phyloP scores from a whole-genome alignment of 495 filamentous ascomycete genomes.

The Penicillium angulare region DNA sequence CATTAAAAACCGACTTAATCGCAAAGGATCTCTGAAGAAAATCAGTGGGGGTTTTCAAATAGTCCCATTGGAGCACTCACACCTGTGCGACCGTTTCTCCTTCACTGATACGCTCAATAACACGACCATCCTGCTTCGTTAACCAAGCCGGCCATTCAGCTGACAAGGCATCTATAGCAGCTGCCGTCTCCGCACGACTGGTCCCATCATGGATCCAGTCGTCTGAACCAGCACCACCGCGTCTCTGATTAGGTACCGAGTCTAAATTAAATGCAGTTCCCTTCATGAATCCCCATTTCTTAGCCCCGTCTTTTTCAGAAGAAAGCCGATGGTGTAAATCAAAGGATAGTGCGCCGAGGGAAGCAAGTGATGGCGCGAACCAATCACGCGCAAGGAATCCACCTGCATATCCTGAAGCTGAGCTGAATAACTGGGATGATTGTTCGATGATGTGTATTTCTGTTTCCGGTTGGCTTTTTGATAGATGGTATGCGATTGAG shows the following conservation, averaged over 20 bases:
- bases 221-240: constrained; percentile 40
- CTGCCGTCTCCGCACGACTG: constrained; percentile 60
- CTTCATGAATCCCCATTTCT: constrained; percentile 67
- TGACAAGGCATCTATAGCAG: constrained; percentile 1
- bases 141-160: constrained; percentile 56
- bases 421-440: constrained; percentile 62
- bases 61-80: constrained; percentile 30
- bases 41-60: constrained; percentile 7
- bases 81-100: constrained; percentile 64
- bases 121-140: constrained; percentile 45
- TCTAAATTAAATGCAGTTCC: constrained; percentile 60
- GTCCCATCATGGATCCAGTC: constrained; percentile 65
- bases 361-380: constrained; percentile 54
- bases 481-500: constrained; percentile 75
- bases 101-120: constrained; percentile 61
- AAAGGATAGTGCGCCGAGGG: constrained; percentile 66
- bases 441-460: constrained; percentile 70
- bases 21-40: constrained; percentile 52
- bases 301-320: constrained; percentile 53
- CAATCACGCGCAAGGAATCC: constrained; percentile 77
- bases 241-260: constrained; percentile 26
- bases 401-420: constrained; percentile 69
- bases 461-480: constrained; percentile 39
- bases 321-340: constrained; percentile 64
- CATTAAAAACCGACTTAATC: constrained; percentile 64